Evolutionary conservation across 441 rosid genomes (phyloP).

Genomic region (Jatropha multifida): DNA sequence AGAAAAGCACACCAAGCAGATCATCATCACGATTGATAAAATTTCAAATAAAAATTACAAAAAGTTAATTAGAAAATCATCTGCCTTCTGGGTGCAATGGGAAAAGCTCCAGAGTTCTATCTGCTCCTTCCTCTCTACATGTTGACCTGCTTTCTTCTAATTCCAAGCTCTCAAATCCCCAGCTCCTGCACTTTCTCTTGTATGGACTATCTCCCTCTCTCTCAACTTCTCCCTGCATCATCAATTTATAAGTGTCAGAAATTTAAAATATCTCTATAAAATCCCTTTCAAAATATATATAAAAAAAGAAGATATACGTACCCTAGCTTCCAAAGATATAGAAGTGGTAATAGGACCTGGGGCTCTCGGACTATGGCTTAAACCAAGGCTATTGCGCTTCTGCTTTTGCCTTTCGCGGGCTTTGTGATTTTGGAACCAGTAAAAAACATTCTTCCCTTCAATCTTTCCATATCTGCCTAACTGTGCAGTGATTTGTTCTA

Average conservation of each 20-base stretch:
- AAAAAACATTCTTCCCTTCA: conserved; percentile 96
- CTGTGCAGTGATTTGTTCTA: conserved; percentile 82
- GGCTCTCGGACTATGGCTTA: conserved; percentile 40
- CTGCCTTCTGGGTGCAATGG: conserved; percentile 95
- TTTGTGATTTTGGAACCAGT: conserved; percentile 99
- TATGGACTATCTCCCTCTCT: conserved; percentile 55
- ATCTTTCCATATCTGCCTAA: conserved; percentile 87
- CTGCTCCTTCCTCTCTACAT: conserved; percentile 46
- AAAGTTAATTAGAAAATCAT: conserved; percentile 19
- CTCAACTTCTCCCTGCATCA: conserved; percentile 46
- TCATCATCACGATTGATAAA: not conserved
- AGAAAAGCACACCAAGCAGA: conserved; percentile 33
- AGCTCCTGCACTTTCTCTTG: conserved; percentile 88
- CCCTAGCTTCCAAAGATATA: conserved; percentile 46
- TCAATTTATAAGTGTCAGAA: not conserved
- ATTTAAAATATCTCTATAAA: no score
- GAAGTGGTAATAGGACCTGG: conserved; percentile 30
- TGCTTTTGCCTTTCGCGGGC: conserved; percentile 98
- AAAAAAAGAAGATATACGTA: conserved; percentile 6
- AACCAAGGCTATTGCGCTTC: conserved; percentile 58
- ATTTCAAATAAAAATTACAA: conserved; percentile 23
- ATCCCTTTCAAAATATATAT: not conserved
- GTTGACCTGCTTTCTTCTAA: conserved; percentile 43
- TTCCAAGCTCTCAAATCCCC: conserved; percentile 73
- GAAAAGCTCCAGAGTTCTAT: conserved; percentile 86